Evolutionary conservation across 2,329 filamentous ascomycete genomes (phyloP).

Genomic region (Endocalyx cinctus): DNA sequence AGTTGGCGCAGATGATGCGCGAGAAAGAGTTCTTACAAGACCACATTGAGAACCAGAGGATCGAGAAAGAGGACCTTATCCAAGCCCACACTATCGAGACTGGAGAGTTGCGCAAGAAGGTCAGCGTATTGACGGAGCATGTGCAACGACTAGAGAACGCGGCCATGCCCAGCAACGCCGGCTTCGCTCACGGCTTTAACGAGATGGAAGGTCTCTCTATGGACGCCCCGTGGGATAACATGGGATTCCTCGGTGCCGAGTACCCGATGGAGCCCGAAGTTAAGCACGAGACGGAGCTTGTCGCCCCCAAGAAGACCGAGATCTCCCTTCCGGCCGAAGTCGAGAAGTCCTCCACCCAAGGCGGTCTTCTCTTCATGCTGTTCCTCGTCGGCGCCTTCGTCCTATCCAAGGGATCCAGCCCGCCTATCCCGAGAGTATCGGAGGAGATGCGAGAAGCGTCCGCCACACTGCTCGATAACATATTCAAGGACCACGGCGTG

Average conservation of each 20-base stretch:
- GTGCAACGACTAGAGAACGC: constrained; percentile 66
- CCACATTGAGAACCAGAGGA: constrained; percentile 69
- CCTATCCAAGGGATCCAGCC: constrained; percentile 72
- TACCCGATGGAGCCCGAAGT: constrained; percentile 59
- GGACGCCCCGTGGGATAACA: constrained; percentile 76
- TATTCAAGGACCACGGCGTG: constrained; percentile 76
- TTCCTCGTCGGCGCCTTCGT: constrained; percentile 96
- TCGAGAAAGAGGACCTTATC: constrained; percentile 91
- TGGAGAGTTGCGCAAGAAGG: constrained; percentile 86
- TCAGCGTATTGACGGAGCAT: constrained; percentile 72
- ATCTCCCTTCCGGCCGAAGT: constrained; percentile 40
- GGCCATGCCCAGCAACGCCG: constrained; percentile 53
- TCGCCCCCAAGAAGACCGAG: constrained; percentile 51
- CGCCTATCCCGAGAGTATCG: constrained; percentile 70
- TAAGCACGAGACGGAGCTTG: constrained; percentile 55
- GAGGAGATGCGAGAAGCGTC: constrained; percentile 77
- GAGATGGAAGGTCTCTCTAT: constrained; percentile 83
- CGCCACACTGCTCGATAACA: constrained; percentile 71
- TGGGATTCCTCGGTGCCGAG: constrained; percentile 72
- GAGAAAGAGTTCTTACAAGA: constrained; percentile 72
- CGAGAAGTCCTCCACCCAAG: constrained; percentile 68
- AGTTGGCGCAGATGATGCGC: constrained; percentile 65
- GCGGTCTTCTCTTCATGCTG: constrained; percentile 86
- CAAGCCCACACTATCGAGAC: constrained; percentile 85
- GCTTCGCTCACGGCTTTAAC: constrained; percentile 66